Conservation (phyloP, 2,329 filamentous ascomycete genomes). For the Fusarium foetens region DNA sequence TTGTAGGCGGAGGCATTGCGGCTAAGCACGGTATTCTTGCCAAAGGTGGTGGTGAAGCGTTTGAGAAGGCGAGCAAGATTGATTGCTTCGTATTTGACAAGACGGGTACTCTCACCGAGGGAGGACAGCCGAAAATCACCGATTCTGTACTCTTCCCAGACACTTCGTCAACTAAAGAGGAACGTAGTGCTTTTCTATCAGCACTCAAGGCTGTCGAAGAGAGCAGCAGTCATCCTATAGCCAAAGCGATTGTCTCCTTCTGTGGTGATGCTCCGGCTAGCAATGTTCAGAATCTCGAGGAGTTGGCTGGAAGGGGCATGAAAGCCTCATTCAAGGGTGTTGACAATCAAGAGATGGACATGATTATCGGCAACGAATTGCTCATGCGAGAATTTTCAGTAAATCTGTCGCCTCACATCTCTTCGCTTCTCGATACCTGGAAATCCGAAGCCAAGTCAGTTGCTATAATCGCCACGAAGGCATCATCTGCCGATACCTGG, state of each 20-base stretch:
- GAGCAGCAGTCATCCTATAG: constrained; percentile 79
- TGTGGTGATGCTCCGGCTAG: constrained; percentile 57
- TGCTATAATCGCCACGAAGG: constrained; percentile 64
- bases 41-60: constrained; percentile 86
- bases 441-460: constrained; percentile 72
- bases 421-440: constrained; percentile 62
- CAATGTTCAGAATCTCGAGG: constrained; percentile 62
- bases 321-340: constrained; percentile 57
- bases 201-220: constrained; percentile 72
- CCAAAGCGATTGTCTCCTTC: constrained; percentile 73
- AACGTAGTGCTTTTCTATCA: constrained; percentile 55
- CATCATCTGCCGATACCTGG: constrained; percentile 49
- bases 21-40: constrained; percentile 83
- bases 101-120: constrained; percentile 82
- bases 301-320: constrained; percentile 78
- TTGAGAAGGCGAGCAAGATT: constrained; percentile 82
- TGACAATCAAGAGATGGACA: constrained; percentile 50
- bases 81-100: constrained; percentile 89
- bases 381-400: constrained; percentile 67
- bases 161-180: constrained; percentile 30
- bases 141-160: constrained; percentile 58
- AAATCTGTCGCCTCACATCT: constrained; percentile 49
- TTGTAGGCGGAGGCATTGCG: constrained; percentile 82
- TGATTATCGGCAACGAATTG: constrained; percentile 77
- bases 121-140: constrained; percentile 77